These are phyloP conservation scores for Limnomonas spitsbergensis DNA, from an alignment of 139 green algal species.

Conservation along the genomic window DNA sequence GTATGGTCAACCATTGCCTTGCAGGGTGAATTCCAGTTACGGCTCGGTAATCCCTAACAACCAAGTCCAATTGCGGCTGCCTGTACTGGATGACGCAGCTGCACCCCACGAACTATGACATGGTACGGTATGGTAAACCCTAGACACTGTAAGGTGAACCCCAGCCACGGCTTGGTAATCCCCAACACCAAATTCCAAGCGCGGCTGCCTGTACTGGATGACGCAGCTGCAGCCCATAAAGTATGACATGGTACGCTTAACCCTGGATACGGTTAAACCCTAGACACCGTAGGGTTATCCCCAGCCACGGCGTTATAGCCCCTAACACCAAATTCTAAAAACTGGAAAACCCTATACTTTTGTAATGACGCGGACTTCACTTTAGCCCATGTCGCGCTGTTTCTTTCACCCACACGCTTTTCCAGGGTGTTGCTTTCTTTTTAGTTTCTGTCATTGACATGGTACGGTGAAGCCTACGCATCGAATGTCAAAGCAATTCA, in stretches of 20 bases:
- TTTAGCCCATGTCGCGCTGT: no score
- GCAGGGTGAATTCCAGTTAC: not conserved
- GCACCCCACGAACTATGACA: conserved; percentile 3
- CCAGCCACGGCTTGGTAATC: not conserved
- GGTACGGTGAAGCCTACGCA: no score
- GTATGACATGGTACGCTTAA: conserved; percentile 12
- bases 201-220: conserved; percentile 6
- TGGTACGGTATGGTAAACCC: not conserved
- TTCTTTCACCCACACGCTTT: no score
- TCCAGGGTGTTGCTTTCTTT: no score
- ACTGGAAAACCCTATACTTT: no score
- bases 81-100: not conserved
- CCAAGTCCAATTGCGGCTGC: not conserved
- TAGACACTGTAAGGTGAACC: not conserved
- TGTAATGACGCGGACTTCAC: no score
- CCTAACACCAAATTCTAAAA: no score
- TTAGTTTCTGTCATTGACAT: no score
- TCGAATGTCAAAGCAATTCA: no score
- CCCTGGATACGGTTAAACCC: not conserved
- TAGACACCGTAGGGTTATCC: not conserved
- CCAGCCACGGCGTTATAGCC: no score
- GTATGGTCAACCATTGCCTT: not conserved
- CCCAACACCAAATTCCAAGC: no score
- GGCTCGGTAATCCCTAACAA: no score
- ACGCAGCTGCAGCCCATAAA: not conserved